Evolutionary conservation across 306 rosid genomes (phyloP), one percentile per base, ranked within the genome.

Genomic region (Clitoria ternatea): DNA sequence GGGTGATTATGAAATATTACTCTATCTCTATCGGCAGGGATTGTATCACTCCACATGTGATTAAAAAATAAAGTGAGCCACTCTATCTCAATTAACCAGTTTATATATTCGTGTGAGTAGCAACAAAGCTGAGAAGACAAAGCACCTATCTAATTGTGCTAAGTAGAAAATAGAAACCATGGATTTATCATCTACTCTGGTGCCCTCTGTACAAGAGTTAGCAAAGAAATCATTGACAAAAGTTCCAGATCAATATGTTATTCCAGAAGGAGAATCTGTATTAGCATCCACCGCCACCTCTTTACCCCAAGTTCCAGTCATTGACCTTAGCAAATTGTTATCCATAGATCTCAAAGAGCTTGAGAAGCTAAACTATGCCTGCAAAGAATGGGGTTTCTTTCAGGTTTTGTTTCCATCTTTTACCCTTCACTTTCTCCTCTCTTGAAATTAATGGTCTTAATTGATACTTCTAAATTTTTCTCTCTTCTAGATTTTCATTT

Each of bases 361-460:
- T 35, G 56, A 77, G 42, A 79, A 64, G 24, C 20, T 85, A 2
- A 73, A 82, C 59, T 1, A 33, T 74, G 85, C 90, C 9, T 82
- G 87, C 78, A 74, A 72, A 80, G 68, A 82, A 2, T 82, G 90
- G 90, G 87, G 90, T 29, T 85, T 85, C 76, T 85, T 82, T 11
- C 87, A 82, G 83, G 87, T 82, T 44, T 19, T 6, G n/a, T 6
- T 11, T 42, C 48, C 3, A 5, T 42, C 8, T 42, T 1, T 17
- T 1, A 4, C 47, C 13, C 17, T 11, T 1, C 6, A 4, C 9
- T 0, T 13, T 42, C 4, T 11, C 5, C 5, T 11, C 1, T 11
- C 0, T 39, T 39, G n/a, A n/a, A n/a, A n/a, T n/a, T n/a, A n/a
- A n/a, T n/a, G n/a, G n/a, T n/a, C n/a, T n/a, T n/a, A n/a, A n/a